A percentile compares a stretch with the other conserved stretches of the same genome.
Conservation (phyloP, 352 stramenopile genomes). For the Phytopythium mirpurense region DNA sequence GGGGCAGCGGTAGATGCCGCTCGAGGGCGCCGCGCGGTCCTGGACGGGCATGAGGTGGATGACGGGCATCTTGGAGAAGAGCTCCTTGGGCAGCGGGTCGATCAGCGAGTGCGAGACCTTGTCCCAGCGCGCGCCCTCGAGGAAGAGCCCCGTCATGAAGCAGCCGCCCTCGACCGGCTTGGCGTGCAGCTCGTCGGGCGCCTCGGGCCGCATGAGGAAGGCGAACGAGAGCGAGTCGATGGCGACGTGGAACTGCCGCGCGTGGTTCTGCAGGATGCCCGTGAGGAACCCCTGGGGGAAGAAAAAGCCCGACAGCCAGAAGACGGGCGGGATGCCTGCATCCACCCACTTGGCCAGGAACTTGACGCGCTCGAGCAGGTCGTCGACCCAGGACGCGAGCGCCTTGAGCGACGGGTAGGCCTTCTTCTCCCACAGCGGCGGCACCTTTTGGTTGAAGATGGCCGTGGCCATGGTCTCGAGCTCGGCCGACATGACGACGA, state of each 20-base stretch:
- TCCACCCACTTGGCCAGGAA: constrained; percentile 66
- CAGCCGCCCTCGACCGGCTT: constrained; percentile 21
- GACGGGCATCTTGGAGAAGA: constrained; percentile 86
- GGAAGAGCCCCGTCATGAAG: constrained; percentile 32
- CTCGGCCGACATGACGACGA: constrained; percentile 59
- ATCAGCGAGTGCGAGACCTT: constrained; percentile 47
- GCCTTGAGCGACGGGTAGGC: constrained; percentile 91
- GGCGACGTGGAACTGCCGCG: constrained; percentile 67
- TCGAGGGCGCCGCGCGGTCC: constrained; percentile 48
- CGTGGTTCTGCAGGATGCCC: constrained; percentile 78
- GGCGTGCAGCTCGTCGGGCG: constrained; percentile 31
- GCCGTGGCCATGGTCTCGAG: constrained; percentile 77
- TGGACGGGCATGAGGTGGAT: constrained; percentile 70
- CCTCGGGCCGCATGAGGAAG: constrained; percentile 65
- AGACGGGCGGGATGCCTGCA: constrained; percentile 44
- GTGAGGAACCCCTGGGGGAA: constrained; percentile 81
- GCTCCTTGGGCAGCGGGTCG: constrained; percentile 81
- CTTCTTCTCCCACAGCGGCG: constrained; percentile 82
- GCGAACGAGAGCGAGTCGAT: constrained; percentile 85
- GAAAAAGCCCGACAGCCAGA: constrained; percentile 82
- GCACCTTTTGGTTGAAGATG: constrained; percentile 87
- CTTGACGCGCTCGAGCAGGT: constrained; percentile 68
- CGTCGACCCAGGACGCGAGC: constrained; percentile 83
- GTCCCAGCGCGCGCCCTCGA: constrained; percentile 36
- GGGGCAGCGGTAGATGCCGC: constrained; percentile 85